A percentile compares a stretch with the other conserved stretches of the same genome.
Conservation (phyloP, 345 rosid species). For the Moricandia arvensis region DNA sequence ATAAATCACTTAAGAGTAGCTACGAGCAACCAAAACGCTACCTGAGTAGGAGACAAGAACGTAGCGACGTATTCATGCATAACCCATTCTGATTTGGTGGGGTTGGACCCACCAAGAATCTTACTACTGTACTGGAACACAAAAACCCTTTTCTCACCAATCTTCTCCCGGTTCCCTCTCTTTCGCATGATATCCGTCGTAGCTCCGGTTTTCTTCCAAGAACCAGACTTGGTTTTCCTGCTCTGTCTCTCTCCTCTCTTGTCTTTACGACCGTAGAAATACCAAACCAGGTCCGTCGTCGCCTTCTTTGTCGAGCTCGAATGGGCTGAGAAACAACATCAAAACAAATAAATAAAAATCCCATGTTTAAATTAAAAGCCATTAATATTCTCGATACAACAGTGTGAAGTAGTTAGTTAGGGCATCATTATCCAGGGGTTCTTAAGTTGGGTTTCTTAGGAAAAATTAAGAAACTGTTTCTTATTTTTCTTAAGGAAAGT, state of each 20-base stretch:
- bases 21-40: neutral
- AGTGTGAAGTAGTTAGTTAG: too few species aligned
- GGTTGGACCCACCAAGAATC: neutral
- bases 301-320: neutral
- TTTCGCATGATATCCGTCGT: slow-evolving; percentile 16
- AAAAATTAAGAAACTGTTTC: too few species aligned
- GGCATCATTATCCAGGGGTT: too few species aligned
- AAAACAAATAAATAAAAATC: neutral
- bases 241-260: slow-evolving; percentile 3
- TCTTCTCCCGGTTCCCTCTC: neutral
- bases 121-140: slow-evolving; percentile 37
- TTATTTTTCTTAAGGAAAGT: too few species aligned
- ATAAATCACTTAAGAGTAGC: too few species aligned
- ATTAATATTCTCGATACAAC: neutral
- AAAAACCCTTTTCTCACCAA: slow-evolving; percentile 49
- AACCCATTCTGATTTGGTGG: slow-evolving; percentile 28
- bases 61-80: slow-evolving; percentile 37
- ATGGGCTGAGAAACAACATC: neutral
- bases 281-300: neutral
- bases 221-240: slow-evolving; percentile 5
- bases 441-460: too few species aligned
- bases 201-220: slow-evolving; percentile 33
- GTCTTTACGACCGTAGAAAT: slow-evolving; percentile 17
- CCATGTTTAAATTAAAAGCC: neutral
- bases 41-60: neutral